Conservation (phyloP, 345 rosid genomes). For the Arabidopsis thaliana region TAIR10.1 NC_003076.8:9256001-9256500, state of each 20-base stretch:
- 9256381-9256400: constrained; percentile 90
- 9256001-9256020: constrained; percentile 60
- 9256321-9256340: constrained; percentile 94
- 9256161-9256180: background rate
- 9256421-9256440: background rate
- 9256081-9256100: constrained; percentile 95
- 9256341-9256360: constrained; percentile 94
- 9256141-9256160: background rate
- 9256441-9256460: background rate
- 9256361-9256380: constrained; percentile 96
- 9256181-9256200: background rate
- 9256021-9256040: constrained; percentile 58
- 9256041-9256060: constrained; percentile 43
- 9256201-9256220: background rate
- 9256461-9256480: constrained; percentile 87
- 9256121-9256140: constrained; percentile 48
- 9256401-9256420: constrained; percentile 2
- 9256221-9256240: background rate
- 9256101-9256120: constrained; percentile 99
- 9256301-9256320: constrained; percentile 93
- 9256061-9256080: constrained; percentile 67
- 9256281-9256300: constrained; percentile 88
- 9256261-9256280: constrained; percentile 89
- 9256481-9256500: constrained; percentile 96
- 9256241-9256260: background rate